Conservation (phyloP, 2,329 filamentous ascomycete species). For the Aspergillus novofumigatus region DNA sequence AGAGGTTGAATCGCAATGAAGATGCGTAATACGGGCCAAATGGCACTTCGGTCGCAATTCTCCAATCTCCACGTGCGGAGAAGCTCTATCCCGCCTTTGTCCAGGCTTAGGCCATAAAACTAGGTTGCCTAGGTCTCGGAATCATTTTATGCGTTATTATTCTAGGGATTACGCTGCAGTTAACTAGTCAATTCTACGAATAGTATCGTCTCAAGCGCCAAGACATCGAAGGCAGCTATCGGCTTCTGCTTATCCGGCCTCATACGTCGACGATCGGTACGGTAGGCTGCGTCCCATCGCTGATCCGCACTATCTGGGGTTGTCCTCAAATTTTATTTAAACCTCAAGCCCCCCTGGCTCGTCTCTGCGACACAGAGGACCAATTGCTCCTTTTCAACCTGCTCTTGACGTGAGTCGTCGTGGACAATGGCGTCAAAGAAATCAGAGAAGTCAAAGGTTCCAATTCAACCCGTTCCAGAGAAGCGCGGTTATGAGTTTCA, state of each 20-base stretch:
- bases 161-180: background rate
- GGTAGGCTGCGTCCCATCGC: background rate
- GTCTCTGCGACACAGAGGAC: background rate
- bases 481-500: slow-evolving; percentile 46
- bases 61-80: background rate
- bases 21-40: slow-evolving; percentile 2
- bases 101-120: background rate
- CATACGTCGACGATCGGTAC: slow-evolving; percentile 1
- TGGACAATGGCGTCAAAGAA: slow-evolving; percentile 32
- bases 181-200: background rate
- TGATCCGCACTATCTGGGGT: background rate
- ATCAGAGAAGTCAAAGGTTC: slow-evolving; percentile 25
- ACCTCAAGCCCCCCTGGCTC: background rate
- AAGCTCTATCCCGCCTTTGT: background rate
- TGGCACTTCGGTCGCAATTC: slow-evolving; percentile 13
- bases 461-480: slow-evolving; percentile 34
- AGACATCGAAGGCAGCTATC: slow-evolving; percentile 2
- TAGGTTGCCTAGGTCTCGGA: background rate
- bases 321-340: background rate
- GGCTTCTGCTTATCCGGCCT: slow-evolving; percentile 8
- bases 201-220: background rate
- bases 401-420: background rate
- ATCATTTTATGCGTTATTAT: background rate
- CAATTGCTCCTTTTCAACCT: background rate
- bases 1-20: slow-evolving; percentile 7